Conservation (phyloP, 129 eudicot species). For the Pittosporum tobira region DNA sequence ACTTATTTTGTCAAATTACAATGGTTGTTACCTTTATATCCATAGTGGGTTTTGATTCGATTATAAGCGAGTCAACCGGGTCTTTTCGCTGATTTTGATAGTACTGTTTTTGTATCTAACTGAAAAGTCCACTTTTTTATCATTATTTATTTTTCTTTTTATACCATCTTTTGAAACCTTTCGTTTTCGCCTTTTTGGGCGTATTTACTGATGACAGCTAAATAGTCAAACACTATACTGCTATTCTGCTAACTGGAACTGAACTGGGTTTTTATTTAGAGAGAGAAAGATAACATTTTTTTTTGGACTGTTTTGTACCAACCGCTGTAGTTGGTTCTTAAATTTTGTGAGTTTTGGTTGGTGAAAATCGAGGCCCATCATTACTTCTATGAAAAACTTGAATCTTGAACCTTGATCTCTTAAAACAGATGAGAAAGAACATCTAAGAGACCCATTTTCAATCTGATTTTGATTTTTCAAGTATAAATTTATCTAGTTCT, state of each 20-base stretch:
- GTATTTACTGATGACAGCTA: conserved; percentile 40
- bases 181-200: conserved; percentile 21
- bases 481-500: background rate
- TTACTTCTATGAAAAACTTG: background rate
- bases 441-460: conserved; percentile 23
- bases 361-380: conserved; percentile 14
- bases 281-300: conserved; percentile 24
- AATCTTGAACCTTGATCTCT: conserved; percentile 8
- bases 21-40: conserved; percentile 1
- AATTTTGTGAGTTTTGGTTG: conserved; percentile 59
- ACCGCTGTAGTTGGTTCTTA: conserved; percentile 45
- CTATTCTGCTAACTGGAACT: conserved; percentile 29
- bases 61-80: conserved; percentile 31
- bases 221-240: conserved; percentile 27
- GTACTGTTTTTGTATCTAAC: conserved; percentile 13
- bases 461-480: conserved; percentile 11
- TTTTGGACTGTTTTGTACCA: conserved; percentile 54
- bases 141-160: background rate
- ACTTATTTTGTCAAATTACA: background rate
- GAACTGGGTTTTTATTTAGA: background rate
- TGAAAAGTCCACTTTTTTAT: conserved; percentile 30
- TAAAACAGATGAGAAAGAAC: conserved; percentile 15
- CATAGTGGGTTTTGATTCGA: conserved; percentile 14
- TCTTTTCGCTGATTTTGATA: conserved; percentile 14
- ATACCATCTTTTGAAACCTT: conserved; percentile 1